A percentile compares a stretch with the other conserved stretches of the same genome.
Evolutionary conservation across 129 eudicot genomes (phyloP).

Genomic region (Pittosporum tobira): DNA sequence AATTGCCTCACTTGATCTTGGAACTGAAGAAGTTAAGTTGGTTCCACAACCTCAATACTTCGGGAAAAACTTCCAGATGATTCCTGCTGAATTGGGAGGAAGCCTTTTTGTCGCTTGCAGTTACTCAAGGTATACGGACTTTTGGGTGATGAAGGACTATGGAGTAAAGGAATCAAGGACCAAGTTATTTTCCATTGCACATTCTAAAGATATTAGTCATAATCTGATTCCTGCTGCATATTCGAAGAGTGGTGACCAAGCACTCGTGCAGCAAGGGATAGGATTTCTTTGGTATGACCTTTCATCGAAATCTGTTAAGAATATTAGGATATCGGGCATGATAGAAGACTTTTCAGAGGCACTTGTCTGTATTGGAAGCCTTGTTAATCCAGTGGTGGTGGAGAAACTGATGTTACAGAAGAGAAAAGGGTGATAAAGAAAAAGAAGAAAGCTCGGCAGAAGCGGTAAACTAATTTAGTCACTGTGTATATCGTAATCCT

Average conservation of each 20-base stretch:
- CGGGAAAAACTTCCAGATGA: neutral
- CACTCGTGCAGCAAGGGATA: neutral
- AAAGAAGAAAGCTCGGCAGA: neutral
- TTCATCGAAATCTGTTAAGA: neutral
- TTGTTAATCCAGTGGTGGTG: neutral
- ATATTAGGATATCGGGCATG: neutral
- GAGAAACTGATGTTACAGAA: neutral
- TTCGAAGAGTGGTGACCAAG: neutral
- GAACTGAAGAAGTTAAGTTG: constrained; percentile 5
- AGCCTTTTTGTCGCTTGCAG: neutral
- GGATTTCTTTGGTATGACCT: neutral
- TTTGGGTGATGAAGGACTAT: constrained; percentile 18
- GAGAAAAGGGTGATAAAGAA: neutral
- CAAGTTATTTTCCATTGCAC: constrained; percentile 3
- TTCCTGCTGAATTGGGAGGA: constrained; percentile 2
- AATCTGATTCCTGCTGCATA: constrained; percentile 1
- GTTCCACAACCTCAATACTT: neutral
- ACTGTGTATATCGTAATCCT: neutral
- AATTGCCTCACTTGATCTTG: constrained; percentile 4
- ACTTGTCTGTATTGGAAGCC: neutral
- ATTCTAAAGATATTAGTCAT: neutral
- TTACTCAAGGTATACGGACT: neutral
- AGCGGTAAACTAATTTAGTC: neutral
- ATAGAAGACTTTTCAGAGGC: neutral
- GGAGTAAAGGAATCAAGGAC: constrained; percentile 8